phyloP scores from a whole-genome alignment of 768 basidiomycete species.

The Naematelia aurantialba region DNA sequence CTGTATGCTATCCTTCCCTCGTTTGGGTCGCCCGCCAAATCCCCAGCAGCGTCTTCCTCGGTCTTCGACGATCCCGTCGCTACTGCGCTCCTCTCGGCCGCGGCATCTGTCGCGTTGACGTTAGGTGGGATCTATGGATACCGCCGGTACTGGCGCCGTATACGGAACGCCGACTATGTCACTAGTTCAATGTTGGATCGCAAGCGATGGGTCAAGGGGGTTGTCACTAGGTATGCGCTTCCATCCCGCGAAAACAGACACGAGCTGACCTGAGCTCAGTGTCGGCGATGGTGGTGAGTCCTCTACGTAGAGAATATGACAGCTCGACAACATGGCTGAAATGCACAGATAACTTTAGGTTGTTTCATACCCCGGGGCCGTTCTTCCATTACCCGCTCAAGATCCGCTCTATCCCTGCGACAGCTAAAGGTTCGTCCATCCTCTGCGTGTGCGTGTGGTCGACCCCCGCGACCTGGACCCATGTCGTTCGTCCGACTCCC shows the following conservation, averaged over 20 bases:
- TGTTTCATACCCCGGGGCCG: conserved; percentile 78
- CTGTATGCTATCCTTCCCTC: conserved; percentile 3
- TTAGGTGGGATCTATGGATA: conserved; percentile 33
- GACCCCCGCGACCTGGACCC: too few species aligned
- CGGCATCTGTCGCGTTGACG: conserved; percentile 46
- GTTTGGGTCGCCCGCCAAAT: neutral
- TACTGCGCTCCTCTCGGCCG: conserved; percentile 39
- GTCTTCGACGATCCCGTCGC: conserved; percentile 34
- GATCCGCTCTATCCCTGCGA: conserved; percentile 62
- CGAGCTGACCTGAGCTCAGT: conserved; percentile 14
- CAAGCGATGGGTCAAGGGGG: conserved; percentile 69
- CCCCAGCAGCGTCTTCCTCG: conserved; percentile 6
- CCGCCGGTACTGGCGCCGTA: conserved; percentile 51
- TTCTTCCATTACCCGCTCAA: conserved; percentile 73
- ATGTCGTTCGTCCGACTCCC: neutral
- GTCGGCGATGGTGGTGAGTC: conserved; percentile 43
- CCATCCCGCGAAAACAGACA: neutral
- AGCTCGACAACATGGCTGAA: conserved; percentile 58
- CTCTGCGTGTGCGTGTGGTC: neutral
- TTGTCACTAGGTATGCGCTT: conserved; percentile 66
- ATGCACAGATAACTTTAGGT: conserved; percentile 79
- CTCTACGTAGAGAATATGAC: neutral
- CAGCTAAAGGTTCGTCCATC: conserved; percentile 56
- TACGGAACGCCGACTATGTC: conserved; percentile 66
- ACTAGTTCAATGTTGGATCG: conserved; percentile 61